Percentiles rank a stretch among this genome's conserved stretches.
Evolutionary conservation across 306 rosid genomes (phyloP).

Genomic region (Acacia acuminata): DNA sequence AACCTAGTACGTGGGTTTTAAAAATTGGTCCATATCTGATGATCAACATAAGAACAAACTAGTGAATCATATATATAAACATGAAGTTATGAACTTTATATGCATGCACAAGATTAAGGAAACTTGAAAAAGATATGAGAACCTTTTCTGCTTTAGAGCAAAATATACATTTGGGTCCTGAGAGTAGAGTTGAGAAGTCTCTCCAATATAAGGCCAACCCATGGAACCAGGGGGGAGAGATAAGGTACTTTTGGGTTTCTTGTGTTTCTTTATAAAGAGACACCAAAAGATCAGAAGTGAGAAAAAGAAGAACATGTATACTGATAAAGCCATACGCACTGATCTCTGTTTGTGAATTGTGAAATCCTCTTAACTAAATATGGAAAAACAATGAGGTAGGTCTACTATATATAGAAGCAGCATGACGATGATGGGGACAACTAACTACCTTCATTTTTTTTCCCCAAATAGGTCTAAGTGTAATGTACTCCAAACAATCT

Average conservation of each 20-base stretch:
- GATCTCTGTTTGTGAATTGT: neutral
- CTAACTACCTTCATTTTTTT: neutral
- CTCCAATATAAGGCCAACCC: conserved; percentile 89
- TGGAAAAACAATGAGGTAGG: conserved; percentile 3
- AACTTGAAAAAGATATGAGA: neutral
- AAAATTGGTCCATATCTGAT: conserved; percentile 84
- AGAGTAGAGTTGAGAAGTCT: conserved; percentile 84
- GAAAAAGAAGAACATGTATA: conserved; percentile 48
- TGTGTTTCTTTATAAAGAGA: conserved; percentile 39
- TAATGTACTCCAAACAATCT: neutral
- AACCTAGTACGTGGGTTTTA: conserved; percentile 74
- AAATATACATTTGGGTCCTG: conserved; percentile 76
- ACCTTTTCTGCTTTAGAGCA: conserved; percentile 76
- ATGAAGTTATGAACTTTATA: neutral
- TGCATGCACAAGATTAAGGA: conserved; percentile 13
- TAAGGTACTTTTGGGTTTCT: neutral
- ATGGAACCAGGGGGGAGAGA: conserved; percentile 87
- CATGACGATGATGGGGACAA: neutral
- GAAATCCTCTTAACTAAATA: neutral
- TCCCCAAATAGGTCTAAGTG: neutral
- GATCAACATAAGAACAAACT: neutral
- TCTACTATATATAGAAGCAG: conserved; percentile 39
- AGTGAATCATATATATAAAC: neutral
- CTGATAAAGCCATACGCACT: conserved; percentile 44
- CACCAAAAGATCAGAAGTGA: conserved; percentile 34